Conservation (phyloP, 2,329 filamentous ascomycete species). For the Fusarium sp. region DNA sequence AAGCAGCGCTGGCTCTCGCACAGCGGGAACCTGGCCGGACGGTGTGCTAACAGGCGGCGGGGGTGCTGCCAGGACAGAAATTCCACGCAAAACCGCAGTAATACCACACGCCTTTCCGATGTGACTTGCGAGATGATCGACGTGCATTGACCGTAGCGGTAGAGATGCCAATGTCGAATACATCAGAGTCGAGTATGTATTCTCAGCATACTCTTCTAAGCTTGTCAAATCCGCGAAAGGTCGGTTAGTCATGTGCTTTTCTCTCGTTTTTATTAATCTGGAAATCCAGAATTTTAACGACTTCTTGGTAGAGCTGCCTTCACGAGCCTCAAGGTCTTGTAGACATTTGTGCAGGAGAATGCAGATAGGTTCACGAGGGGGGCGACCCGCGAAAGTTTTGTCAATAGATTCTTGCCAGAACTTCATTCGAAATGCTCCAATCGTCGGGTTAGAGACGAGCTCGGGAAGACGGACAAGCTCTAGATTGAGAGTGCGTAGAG, state of each 20-base stretch:
- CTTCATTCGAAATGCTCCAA: constrained; percentile 89
- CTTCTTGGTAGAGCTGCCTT: constrained; percentile 57
- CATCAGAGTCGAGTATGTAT: constrained; percentile 92
- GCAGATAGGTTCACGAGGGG: constrained; percentile 92
- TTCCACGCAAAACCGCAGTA: constrained; percentile 83
- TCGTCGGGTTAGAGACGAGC: constrained; percentile 86
- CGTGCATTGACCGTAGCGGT: constrained; percentile 82
- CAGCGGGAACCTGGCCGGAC: constrained; percentile 54
- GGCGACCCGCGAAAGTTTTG: constrained; percentile 79
- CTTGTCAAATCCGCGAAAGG: constrained; percentile 80
- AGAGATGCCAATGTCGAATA: constrained; percentile 87
- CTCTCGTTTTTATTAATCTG: constrained; percentile 82
- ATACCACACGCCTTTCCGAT: constrained; percentile 96
- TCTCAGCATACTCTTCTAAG: constrained; percentile 91
- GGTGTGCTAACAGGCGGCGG: constrained; percentile 63
- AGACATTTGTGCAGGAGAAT: constrained; percentile 83
- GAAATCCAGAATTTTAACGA: constrained; percentile 79
- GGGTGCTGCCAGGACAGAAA: constrained; percentile 87
- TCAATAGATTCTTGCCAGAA: constrained; percentile 93
- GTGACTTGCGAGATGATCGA: constrained; percentile 94
- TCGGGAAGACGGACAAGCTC: constrained; percentile 92
- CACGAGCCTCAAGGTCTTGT: constrained; percentile 66
- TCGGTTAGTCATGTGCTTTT: constrained; percentile 84
- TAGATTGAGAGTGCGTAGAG: constrained; percentile 91
- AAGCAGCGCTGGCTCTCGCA: constrained; percentile 70